These are phyloP conservation scores for Yarrowia hollandica DNA, from an alignment of 805 yeast genomes.

Conservation along the genomic window DNA sequence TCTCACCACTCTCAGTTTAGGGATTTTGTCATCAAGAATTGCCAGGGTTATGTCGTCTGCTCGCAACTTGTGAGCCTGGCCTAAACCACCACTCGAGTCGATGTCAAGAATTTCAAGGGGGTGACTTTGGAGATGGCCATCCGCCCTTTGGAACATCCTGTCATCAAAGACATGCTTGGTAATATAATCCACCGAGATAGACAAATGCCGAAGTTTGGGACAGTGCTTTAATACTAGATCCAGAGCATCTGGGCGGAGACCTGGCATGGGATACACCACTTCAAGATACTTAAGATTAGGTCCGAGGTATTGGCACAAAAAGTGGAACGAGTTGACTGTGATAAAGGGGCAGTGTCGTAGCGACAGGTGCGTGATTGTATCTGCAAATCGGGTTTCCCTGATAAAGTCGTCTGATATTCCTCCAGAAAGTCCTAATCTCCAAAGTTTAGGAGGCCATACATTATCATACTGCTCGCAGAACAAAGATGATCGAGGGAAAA, in stretches of 20 bases:
- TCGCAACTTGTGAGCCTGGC: conserved; percentile 77
- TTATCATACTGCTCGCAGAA: conserved; percentile 53
- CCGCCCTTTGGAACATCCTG: conserved; percentile 37
- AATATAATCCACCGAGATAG: conserved; percentile 78
- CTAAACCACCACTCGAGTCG: conserved; percentile 80
- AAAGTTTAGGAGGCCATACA: conserved; percentile 79
- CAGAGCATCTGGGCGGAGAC: conserved; percentile 63
- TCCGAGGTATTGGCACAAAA: conserved; percentile 65
- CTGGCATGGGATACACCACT: conserved; percentile 88
- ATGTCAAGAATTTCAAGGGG: conserved; percentile 66
- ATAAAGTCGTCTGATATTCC: conserved; percentile 85
- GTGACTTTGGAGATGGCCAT: conserved; percentile 37
- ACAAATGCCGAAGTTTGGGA: conserved; percentile 64
- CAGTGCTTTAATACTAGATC: conserved; percentile 75
- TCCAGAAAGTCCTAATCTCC: conserved; percentile 77
- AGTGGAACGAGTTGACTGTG: conserved; percentile 62
- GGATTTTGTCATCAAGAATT: conserved; percentile 72
- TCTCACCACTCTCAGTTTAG: conserved; percentile 60
- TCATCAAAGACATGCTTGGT: conserved; percentile 45
- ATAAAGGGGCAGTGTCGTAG: conserved; percentile 86
- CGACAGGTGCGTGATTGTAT: conserved; percentile 66
- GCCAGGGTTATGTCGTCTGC: conserved; percentile 90
- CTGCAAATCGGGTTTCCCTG: conserved; percentile 67
- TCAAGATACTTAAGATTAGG: conserved; percentile 59
- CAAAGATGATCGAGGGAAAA: conserved; percentile 87